Conservation (phyloP, 164 flowering plant genomes). For the Amborella trichopoda region DNA sequence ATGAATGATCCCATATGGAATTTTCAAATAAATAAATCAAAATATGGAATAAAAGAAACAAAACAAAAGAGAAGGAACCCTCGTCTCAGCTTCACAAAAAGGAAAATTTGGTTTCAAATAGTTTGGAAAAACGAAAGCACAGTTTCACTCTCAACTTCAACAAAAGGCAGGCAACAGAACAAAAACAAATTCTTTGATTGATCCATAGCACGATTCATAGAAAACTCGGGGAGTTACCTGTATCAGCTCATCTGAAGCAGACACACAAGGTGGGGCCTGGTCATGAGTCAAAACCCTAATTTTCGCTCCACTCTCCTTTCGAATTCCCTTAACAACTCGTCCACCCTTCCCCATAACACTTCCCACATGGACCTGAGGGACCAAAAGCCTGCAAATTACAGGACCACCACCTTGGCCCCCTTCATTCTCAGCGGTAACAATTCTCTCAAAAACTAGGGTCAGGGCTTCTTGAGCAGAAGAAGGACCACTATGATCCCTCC, state of each 20-base stretch:
- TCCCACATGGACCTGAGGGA: constrained; percentile 42
- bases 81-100: too few relatives aligned
- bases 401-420: constrained; percentile 19
- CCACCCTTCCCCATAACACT: constrained; percentile 81
- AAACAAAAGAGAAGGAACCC: too few relatives aligned
- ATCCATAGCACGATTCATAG: too few relatives aligned
- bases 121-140: too few relatives aligned
- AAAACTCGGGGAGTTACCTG: too few relatives aligned
- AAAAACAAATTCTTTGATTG: too few relatives aligned
- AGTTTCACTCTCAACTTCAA: too few relatives aligned
- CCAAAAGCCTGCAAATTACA: constrained; percentile 61
- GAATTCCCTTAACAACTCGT: constrained; percentile 50
- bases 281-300: constrained; percentile 45
- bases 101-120: too few relatives aligned
- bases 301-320: constrained; percentile 52
- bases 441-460: constrained; percentile 57
- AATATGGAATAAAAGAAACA: too few relatives aligned
- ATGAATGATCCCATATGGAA: too few relatives aligned
- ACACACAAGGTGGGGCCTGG: constrained; percentile 43
- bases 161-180: too few relatives aligned
- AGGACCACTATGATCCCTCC: constrained; percentile 11
- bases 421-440: constrained; percentile 56
- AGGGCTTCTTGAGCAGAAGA: constrained; percentile 63
- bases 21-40: too few relatives aligned
- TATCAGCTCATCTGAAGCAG: constrained; percentile 42